Evolutionary conservation across 2,329 filamentous ascomycete genomes (phyloP).

Genomic region (Polychaeton citri): DNA sequence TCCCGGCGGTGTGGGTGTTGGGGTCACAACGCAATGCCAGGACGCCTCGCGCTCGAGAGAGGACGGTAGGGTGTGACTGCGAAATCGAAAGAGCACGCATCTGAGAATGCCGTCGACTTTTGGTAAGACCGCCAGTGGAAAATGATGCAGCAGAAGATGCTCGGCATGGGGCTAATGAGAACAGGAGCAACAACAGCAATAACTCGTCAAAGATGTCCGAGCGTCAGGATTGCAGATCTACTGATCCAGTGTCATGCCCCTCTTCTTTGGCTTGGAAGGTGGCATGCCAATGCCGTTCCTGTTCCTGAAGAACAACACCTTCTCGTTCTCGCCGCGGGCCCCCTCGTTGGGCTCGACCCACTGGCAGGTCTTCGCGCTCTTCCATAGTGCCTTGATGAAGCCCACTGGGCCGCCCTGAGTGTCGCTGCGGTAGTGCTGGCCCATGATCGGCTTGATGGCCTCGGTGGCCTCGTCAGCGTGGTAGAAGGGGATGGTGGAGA

Average conservation of each 20-base stretch:
- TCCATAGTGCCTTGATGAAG: conserved; percentile 76
- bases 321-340: conserved; percentile 66
- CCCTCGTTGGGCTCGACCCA: conserved; percentile 90
- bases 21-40: too few species aligned
- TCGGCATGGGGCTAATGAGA: too few species aligned
- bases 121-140: too few species aligned
- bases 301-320: conserved; percentile 92
- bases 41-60: too few species aligned
- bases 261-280: conserved; percentile 25
- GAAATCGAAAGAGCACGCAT: too few species aligned
- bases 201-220: too few species aligned
- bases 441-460: conserved; percentile 91
- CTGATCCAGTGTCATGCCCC: neutral
- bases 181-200: too few species aligned
- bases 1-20: too few species aligned
- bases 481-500: conserved; percentile 94
- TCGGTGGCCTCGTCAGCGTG: conserved; percentile 88
- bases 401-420: conserved; percentile 62
- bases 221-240: too few species aligned
- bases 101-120: too few species aligned
- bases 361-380: conserved; percentile 73
- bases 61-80: too few species aligned
- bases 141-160: too few species aligned
- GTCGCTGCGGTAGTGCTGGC: conserved; percentile 82
- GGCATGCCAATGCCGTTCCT: conserved; percentile 67